Conservation (phyloP, 495 filamentous ascomycete species). For the Podospora bellae-mahoneyi region DNA sequence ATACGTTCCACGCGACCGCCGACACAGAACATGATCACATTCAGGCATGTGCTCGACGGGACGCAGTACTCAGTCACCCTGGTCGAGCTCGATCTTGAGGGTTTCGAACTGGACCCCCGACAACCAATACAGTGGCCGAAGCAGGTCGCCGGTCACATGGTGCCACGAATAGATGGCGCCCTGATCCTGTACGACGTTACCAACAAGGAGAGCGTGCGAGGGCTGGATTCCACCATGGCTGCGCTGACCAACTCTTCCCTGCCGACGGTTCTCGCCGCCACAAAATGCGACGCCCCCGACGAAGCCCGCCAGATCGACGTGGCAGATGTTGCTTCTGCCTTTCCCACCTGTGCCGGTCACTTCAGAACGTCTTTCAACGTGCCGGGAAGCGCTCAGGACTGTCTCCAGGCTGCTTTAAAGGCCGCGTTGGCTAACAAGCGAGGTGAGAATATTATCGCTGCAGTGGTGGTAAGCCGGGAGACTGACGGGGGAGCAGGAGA, state of each 20-base stretch:
- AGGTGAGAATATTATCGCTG: conserved; percentile 52
- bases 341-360: conserved; percentile 61
- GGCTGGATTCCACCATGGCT: conserved; percentile 67
- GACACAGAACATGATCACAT: conserved; percentile 51
- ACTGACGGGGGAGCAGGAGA: conserved; percentile 9
- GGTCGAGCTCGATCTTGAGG: conserved; percentile 69
- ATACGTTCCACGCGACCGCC: conserved; percentile 63
- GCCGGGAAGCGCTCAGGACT: conserved; percentile 72
- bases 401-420: conserved; percentile 70
- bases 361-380: conserved; percentile 67
- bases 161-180: conserved; percentile 76
- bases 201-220: conserved; percentile 63
- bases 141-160: conserved; percentile 58
- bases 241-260: conserved; percentile 62
- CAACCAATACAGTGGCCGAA: conserved; percentile 77
- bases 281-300: conserved; percentile 74
- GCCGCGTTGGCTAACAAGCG: conserved; percentile 60
- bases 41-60: conserved; percentile 75
- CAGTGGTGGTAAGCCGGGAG: not conserved
- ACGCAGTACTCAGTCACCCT: conserved; percentile 73
- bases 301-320: conserved; percentile 58
- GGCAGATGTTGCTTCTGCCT: conserved; percentile 56
- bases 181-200: conserved; percentile 83
- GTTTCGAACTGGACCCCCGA: conserved; percentile 63
- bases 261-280: conserved; percentile 74